These are phyloP conservation scores for Eutrema yunnanense DNA, from an alignment of 345 rosid genomes.

Conservation along the genomic window DNA sequence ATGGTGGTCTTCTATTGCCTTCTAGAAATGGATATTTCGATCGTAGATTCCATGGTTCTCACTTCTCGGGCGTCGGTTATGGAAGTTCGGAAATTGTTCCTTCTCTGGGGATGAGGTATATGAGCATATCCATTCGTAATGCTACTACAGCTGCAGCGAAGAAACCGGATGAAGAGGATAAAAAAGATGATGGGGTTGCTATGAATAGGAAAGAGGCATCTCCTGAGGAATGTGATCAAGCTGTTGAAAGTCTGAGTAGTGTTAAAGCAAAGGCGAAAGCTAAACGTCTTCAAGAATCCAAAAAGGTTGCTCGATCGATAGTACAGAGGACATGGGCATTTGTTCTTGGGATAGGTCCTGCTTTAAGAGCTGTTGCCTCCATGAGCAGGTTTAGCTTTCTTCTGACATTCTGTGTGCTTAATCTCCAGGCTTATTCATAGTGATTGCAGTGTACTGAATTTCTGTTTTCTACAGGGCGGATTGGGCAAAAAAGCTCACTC, in stretches of 20 bases:
- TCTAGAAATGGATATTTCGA: conserved; percentile 22
- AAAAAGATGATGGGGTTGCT: conserved; percentile 33
- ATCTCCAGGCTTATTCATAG: background rate
- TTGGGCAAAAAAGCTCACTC: conserved; percentile 57
- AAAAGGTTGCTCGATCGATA: conserved; percentile 38
- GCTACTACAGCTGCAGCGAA: conserved; percentile 62
- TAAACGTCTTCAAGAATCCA: conserved; percentile 48
- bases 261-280: conserved; percentile 64
- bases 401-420: background rate
- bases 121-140: conserved; percentile 32
- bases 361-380: conserved; percentile 63
- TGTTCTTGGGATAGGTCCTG: conserved; percentile 57
- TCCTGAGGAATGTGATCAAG: conserved; percentile 74
- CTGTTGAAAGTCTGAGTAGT: conserved; percentile 61
- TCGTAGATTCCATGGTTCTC: conserved; percentile 23
- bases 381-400: conserved; percentile 64
- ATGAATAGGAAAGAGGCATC: conserved; percentile 60
- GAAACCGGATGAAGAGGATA: conserved; percentile 62
- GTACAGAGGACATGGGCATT: conserved; percentile 40
- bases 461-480: conserved; percentile 48
- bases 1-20: conserved; percentile 21
- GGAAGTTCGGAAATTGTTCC: conserved; percentile 25
- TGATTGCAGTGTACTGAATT: background rate
- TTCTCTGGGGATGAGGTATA: conserved; percentile 32
- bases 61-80: conserved; percentile 20